Evolutionary conservation across 2,329 filamentous ascomycete genomes (phyloP).

Genomic region (Diplodia mutila): DNA sequence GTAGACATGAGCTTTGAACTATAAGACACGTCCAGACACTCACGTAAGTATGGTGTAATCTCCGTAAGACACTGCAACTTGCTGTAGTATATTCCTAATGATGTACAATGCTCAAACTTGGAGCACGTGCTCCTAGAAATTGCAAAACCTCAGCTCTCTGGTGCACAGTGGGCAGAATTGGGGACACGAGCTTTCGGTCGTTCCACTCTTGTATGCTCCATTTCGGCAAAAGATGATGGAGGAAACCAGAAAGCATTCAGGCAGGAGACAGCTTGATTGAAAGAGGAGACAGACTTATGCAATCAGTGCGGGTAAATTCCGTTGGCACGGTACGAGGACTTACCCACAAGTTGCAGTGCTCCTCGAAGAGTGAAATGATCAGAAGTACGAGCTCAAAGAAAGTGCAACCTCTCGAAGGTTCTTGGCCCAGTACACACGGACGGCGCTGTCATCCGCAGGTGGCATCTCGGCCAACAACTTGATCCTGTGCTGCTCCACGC

Average conservation of each 20-base stretch:
- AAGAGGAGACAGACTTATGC: background rate
- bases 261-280: background rate
- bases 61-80: too few species aligned
- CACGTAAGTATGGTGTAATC: too few species aligned
- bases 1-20: too few species aligned
- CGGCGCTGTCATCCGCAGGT: conserved; percentile 9
- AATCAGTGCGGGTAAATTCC: background rate
- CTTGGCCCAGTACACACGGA: conserved; percentile 12
- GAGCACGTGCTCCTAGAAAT: too few species aligned
- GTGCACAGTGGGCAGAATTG: too few species aligned
- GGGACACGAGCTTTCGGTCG: too few species aligned
- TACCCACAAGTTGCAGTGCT: background rate
- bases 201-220: too few species aligned
- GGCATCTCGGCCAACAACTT: conserved; percentile 24
- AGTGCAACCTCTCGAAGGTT: conserved; percentile 12
- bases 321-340: background rate
- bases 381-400: conserved; percentile 13
- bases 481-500: conserved; percentile 30
- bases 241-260: background rate
- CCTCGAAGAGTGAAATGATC: background rate
- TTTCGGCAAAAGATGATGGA: background rate
- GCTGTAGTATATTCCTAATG: too few species aligned
- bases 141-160: too few species aligned
- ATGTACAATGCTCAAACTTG: too few species aligned
- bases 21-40: too few species aligned